Percentiles rank a stretch among this genome's conserved stretches.
phyloP scores from a whole-genome alignment of 495 filamentous ascomycete genomes.

The Aspergillus baeticus region DNA sequence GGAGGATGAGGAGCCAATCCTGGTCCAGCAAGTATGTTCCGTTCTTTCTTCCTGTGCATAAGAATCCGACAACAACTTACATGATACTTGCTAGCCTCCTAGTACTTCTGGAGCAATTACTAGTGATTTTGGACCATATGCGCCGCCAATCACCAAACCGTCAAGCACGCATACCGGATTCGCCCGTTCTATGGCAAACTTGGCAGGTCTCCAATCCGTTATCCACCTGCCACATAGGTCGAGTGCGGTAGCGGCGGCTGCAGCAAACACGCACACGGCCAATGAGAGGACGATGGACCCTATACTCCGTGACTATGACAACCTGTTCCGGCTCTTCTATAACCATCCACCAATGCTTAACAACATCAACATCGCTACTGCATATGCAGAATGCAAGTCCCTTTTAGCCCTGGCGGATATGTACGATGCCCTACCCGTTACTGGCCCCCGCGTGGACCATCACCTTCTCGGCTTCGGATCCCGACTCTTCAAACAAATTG shows the following conservation, averaged over 20 bases:
- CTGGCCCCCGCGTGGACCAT: slow-evolving; percentile 88
- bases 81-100: slow-evolving; percentile 30
- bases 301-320: slow-evolving; percentile 84
- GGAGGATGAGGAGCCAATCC: slow-evolving; percentile 79
- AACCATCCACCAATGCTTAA: slow-evolving; percentile 82
- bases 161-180: slow-evolving; percentile 59
- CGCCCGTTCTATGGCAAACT: slow-evolving; percentile 83
- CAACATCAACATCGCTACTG: slow-evolving; percentile 79
- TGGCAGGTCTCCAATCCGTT: slow-evolving; percentile 57
- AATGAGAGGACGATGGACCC: slow-evolving; percentile 57
- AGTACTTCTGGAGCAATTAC: slow-evolving; percentile 50
- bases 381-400: slow-evolving; percentile 88
- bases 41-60: not conserved
- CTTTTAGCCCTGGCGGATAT: slow-evolving; percentile 82
- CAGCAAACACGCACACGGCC: slow-evolving; percentile 22
- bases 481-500: slow-evolving; percentile 87
- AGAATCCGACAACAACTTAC: not conserved
- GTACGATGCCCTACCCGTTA: slow-evolving; percentile 85
- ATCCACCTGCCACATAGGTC: slow-evolving; percentile 36
- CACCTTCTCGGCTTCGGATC: slow-evolving; percentile 88
- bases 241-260: slow-evolving; percentile 15
- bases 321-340: slow-evolving; percentile 90
- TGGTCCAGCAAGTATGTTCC: slow-evolving; percentile 71
- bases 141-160: slow-evolving; percentile 53
- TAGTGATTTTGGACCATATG: slow-evolving; percentile 44